Base-by-base conservation (phyloP, 2,329 filamentous ascomycete genomes). In the Pseudogymnoascus sp. region DNA sequence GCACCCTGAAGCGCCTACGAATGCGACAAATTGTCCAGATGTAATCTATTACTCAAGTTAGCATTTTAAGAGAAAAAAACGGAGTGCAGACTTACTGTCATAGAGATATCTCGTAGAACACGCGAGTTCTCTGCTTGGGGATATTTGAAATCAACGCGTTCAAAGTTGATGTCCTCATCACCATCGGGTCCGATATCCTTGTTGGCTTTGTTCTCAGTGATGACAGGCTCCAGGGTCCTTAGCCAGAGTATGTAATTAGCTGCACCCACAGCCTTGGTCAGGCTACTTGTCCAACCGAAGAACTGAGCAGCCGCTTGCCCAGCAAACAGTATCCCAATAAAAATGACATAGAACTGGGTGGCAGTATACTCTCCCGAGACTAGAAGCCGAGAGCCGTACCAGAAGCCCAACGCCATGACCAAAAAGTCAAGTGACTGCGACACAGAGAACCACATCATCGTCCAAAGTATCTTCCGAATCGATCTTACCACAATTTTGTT, bases 231-330 rank as follows among this genome's bases (percentile, higher is more conserved):
- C n/a, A 78, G 67, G 30, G 72, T 68, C n/a, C 72, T 69, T 22
- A 82, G 73, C 79, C 78, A 79, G 67, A 80, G 75, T 60, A 80
- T 76, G 70, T 82, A 82, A 66, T 82, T 82, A 35, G 78, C 79
- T 4, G 78, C 76, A 8, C 75, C 74, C 19, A 75, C 74, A 2
- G 77, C 80, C 68, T 82, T 82, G 52, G 81, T 83, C 62, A 84
- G 77, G 64, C 78, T 61, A 74, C 36, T 55, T 19, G 19, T 61
- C 30, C 30, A 25, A 9, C 36, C 45, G 14, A 92, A 91, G 73
- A 91, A 84, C 68, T 90, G 85, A 12, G 87, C 86, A 79, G 87
- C 90, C 5, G 88, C 79, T 72, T 90, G 86, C 0, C 89, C 88
- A 63, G 85, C 87, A 42, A 91, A 84, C 1, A 92, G 80, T 68